A percentile compares a stretch with the other conserved stretches of the same genome.
Conservation (phyloP, 768 basidiomycete species). For the Nevesoporus exiguus region DNA sequence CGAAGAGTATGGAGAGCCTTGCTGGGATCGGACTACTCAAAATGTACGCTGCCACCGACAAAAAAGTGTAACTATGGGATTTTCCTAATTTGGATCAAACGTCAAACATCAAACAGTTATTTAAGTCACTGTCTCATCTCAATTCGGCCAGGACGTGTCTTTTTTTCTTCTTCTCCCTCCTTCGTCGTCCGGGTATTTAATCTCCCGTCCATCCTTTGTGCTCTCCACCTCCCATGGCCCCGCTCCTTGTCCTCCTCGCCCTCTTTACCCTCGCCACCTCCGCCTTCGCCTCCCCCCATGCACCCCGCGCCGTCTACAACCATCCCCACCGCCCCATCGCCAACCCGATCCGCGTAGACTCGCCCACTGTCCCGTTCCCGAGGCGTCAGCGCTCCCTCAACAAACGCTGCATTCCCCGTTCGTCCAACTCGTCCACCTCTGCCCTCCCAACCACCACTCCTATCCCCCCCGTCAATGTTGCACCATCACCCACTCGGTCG, state of each 20-base stretch:
- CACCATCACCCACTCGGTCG: slow-evolving; percentile 2
- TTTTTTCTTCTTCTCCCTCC: neutral
- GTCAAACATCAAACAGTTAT: neutral
- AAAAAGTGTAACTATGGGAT: neutral
- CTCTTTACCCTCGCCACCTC: slow-evolving; percentile 37
- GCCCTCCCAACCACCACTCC: neutral
- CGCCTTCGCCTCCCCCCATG: slow-evolving; percentile 37
- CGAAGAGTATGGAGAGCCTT: slow-evolving; percentile 67
- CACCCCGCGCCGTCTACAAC: slow-evolving; percentile 25
- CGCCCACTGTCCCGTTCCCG: neutral
- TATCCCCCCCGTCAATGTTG: slow-evolving; percentile 22
- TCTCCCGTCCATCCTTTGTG: neutral
- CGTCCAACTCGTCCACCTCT: slow-evolving; percentile 15
- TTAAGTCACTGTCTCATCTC: neutral
- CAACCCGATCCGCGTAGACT: neutral
- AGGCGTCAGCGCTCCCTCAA: slow-evolving; percentile 27
- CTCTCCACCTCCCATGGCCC: slow-evolving; percentile 24
- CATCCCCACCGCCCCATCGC: slow-evolving; percentile 21
- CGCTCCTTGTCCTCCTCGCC: slow-evolving; percentile 42
- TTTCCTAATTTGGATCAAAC: neutral
- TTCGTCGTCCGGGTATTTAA: neutral
- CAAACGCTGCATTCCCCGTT: slow-evolving; percentile 24
- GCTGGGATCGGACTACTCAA: slow-evolving; percentile 68
- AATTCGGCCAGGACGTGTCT: neutral
- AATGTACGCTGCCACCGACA: slow-evolving; percentile 67